Percentiles rank a stretch among this genome's conserved stretches.
These are phyloP conservation scores for Trifolium pratense DNA, from an alignment of 306 rosid genomes.

Conservation along the genomic window DNA sequence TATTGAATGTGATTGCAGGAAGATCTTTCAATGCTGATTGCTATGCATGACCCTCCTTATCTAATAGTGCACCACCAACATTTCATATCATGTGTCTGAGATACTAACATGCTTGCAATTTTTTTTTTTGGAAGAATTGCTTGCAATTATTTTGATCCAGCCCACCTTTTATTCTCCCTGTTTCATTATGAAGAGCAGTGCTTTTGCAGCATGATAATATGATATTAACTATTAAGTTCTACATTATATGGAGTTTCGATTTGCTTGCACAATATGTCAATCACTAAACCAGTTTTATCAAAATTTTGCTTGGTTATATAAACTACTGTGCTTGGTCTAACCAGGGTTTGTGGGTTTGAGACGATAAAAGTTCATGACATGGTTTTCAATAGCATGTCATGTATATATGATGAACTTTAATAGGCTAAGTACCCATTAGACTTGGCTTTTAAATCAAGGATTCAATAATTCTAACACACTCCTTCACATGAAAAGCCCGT, in stretches of 20 bases:
- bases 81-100: neutral
- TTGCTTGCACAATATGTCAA: slow-evolving; percentile 27
- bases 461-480: neutral
- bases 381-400: slow-evolving; percentile 8
- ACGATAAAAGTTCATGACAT: neutral
- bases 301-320: slow-evolving; percentile 17
- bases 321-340: slow-evolving; percentile 23
- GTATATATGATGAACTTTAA: slow-evolving; percentile 9
- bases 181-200: slow-evolving; percentile 13
- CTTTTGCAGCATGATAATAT: slow-evolving; percentile 25
- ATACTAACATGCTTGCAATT: slow-evolving; percentile 22
- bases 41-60: slow-evolving; percentile 35
- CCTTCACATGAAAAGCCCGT: slow-evolving; percentile 9
- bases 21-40: slow-evolving; percentile 24
- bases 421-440: slow-evolving; percentile 18
- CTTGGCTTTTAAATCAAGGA: slow-evolving; percentile 1
- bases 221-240: slow-evolving; percentile 8
- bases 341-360: slow-evolving; percentile 21
- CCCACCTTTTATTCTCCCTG: neutral
- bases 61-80: slow-evolving; percentile 5
- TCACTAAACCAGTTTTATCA: slow-evolving; percentile 2
- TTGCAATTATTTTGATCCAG: neutral
- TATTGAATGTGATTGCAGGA: slow-evolving; percentile 31
- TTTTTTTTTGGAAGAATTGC: neutral
- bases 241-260: slow-evolving; percentile 29